Evolutionary conservation across 139 green algal genomes (phyloP).

Genomic region (Chlorella ohadii): DNA sequence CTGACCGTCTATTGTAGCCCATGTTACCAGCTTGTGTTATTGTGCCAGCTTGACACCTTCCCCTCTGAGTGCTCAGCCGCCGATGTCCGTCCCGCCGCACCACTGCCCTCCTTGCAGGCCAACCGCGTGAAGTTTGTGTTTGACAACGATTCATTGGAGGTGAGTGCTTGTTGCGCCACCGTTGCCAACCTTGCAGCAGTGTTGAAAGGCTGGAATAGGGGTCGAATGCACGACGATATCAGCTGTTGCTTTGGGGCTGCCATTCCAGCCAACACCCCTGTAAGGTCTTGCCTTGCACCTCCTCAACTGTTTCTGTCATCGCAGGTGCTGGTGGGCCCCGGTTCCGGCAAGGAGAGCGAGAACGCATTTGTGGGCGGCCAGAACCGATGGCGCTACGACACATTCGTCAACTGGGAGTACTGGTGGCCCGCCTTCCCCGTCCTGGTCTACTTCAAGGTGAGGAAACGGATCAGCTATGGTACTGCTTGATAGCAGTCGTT

Average conservation of each 20-base stretch:
- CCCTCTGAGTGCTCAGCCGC: too few species aligned
- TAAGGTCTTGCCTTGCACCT: background rate
- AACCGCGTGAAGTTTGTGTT: conserved; percentile 85
- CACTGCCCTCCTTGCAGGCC: conserved; percentile 26
- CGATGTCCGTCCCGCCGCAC: too few species aligned
- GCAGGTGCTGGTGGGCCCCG: conserved; percentile 64
- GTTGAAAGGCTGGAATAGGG: too few species aligned
- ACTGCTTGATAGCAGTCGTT: conserved; percentile 34
- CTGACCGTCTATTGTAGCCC: too few species aligned
- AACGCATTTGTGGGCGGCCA: conserved; percentile 89
- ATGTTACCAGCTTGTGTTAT: too few species aligned
- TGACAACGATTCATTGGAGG: conserved; percentile 72
- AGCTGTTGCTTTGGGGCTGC: too few species aligned
- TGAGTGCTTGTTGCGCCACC: background rate
- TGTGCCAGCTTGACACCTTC: too few species aligned
- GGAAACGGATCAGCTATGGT: background rate
- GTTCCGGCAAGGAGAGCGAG: conserved; percentile 65
- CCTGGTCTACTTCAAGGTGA: conserved; percentile 98
- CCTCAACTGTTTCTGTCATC: too few species aligned
- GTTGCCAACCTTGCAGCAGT: too few species aligned
- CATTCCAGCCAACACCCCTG: too few species aligned
- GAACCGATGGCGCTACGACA: conserved; percentile 87
- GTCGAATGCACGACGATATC: too few species aligned
- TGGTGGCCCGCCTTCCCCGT: conserved; percentile 81
- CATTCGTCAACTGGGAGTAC: conserved; percentile 84